A percentile compares a stretch with the other conserved stretches of the same genome.
Conservation (phyloP, 164 flowering plant genomes). For the Vitis rupestris region DNA sequence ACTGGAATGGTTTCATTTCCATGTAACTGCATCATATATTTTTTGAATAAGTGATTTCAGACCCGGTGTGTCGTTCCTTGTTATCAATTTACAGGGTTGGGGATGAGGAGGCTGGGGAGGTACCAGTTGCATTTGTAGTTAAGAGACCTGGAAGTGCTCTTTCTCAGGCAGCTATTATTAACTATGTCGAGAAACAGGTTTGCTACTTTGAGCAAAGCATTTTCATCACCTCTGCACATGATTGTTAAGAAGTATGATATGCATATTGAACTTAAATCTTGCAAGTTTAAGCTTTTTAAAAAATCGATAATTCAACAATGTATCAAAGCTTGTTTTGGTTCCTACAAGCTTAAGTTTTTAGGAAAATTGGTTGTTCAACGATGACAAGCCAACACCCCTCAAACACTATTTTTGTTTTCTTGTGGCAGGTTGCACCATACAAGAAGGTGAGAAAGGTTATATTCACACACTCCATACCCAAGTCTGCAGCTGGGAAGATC, state of each 20-base stretch:
- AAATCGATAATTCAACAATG: too few relatives aligned
- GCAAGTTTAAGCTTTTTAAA: too few relatives aligned
- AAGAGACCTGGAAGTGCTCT: constrained; percentile 41
- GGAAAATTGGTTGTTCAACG: too few relatives aligned
- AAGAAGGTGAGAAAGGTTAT: constrained; percentile 73
- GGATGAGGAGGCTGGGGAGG: constrained; percentile 64
- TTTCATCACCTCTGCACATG: too few relatives aligned
- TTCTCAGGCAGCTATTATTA: constrained; percentile 39
- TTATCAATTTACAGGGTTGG: constrained; percentile 22
- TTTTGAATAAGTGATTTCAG: background rate
- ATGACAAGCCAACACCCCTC: too few relatives aligned
- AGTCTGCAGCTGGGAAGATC: constrained; percentile 78
- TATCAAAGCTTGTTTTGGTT: too few relatives aligned
- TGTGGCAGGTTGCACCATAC: constrained; percentile 76
- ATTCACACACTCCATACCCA: constrained; percentile 56
- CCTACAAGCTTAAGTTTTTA: too few relatives aligned
- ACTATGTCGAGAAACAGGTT: constrained; percentile 51
- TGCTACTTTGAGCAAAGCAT: background rate
- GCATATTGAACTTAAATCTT: too few relatives aligned
- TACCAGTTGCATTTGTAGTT: constrained; percentile 74
- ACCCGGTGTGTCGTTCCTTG: background rate
- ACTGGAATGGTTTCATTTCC: background rate
- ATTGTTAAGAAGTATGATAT: background rate
- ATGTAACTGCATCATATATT: background rate
- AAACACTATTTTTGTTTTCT: background rate